These are phyloP conservation scores for Fusarium sp. DNA, from an alignment of 2,329 filamentous ascomycete genomes.

Conservation along the genomic window DNA sequence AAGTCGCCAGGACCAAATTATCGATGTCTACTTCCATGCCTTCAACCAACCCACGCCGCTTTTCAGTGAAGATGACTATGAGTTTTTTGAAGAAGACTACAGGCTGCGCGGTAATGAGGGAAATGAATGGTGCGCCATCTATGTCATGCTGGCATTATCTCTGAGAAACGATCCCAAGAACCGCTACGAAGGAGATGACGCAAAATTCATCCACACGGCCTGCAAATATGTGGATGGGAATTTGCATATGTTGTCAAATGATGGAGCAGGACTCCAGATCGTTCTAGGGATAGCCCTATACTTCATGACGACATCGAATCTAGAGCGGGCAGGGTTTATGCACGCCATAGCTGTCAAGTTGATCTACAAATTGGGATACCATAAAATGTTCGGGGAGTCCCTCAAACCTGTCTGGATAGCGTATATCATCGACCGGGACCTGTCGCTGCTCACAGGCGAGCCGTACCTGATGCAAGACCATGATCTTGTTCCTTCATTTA, in stretches of 20 bases:
- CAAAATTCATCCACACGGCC: neutral
- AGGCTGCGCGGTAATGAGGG: neutral
- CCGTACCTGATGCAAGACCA: conserved; percentile 14
- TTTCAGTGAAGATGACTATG: neutral
- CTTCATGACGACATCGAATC: neutral
- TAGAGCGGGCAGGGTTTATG: neutral
- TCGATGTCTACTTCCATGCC: neutral
- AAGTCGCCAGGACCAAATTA: neutral
- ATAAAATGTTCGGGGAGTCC: neutral
- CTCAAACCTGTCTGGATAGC: conserved; percentile 5
- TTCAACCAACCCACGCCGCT: neutral
- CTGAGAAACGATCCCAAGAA: neutral
- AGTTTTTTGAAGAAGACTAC: neutral
- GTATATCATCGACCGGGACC: conserved; percentile 13
- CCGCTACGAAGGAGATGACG: neutral
- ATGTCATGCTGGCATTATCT: conserved; percentile 14
- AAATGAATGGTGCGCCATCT: neutral
- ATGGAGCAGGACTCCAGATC: conserved; percentile 1
- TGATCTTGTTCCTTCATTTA: conserved; percentile 5
- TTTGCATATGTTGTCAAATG: neutral
- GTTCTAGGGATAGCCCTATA: neutral
- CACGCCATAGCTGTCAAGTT: conserved; percentile 17
- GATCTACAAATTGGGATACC: neutral
- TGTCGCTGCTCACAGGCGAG: neutral
- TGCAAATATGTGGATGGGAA: conserved; percentile 3